Conservation (phyloP, 495 filamentous ascomycete genomes). For the Penicillium macrosclerotiorum region DNA sequence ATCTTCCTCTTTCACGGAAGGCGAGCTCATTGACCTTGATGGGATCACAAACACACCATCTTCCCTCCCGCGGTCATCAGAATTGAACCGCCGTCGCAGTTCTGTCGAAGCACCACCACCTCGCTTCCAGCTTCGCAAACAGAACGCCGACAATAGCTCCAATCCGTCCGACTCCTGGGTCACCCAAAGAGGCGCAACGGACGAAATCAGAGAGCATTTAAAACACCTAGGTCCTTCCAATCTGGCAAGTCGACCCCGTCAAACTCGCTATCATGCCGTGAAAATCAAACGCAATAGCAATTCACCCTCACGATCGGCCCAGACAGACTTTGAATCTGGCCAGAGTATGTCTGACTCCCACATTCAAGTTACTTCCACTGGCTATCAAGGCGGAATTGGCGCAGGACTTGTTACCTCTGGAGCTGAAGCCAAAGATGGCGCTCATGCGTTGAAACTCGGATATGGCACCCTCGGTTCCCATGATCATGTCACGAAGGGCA, state of each 20-base stretch:
- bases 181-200: constrained; percentile 38
- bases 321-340: constrained; percentile 36
- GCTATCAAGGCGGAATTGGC: constrained; percentile 48
- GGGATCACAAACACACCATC: constrained; percentile 19
- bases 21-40: constrained; percentile 38
- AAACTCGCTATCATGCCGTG: constrained; percentile 81
- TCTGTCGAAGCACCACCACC: constrained; percentile 54
- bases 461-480: constrained; percentile 55
- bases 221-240: constrained; percentile 93
- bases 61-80: constrained; percentile 7
- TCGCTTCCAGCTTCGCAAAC: constrained; percentile 42
- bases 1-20: constrained; percentile 24
- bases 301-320: constrained; percentile 39
- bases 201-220: constrained; percentile 77
- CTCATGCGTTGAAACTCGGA: constrained; percentile 61
- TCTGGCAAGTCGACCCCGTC: constrained; percentile 75
- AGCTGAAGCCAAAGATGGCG: constrained; percentile 63
- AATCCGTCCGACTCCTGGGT: constrained; percentile 30
- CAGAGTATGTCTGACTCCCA: constrained; percentile 30
- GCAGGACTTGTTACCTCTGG: constrained; percentile 52
- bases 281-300: constrained; percentile 77
- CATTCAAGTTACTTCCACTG: constrained; percentile 17
- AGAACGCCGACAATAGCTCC: constrained; percentile 25
- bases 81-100: constrained; percentile 30
- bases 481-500: constrained; percentile 22